These are phyloP conservation scores for Stereocaulon alpinum DNA, from an alignment of 495 filamentous ascomycete species.

Conservation along the genomic window DNA sequence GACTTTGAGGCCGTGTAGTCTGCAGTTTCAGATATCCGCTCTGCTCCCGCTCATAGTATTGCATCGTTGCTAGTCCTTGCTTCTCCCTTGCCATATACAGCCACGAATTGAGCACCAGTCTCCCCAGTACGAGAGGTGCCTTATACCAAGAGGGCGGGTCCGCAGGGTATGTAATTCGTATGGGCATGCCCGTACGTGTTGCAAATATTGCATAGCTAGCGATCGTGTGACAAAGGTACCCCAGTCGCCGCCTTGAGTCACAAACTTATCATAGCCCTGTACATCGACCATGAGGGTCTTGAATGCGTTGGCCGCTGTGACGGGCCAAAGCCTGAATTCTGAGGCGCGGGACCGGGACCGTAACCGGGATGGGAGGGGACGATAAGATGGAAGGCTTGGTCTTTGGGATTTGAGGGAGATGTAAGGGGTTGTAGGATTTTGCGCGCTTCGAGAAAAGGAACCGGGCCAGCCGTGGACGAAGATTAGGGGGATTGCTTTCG, in stretches of 20 bases:
- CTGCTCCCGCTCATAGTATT: slow-evolving; percentile 21
- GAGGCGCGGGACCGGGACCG: slow-evolving; percentile 22
- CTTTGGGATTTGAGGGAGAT: slow-evolving; percentile 6
- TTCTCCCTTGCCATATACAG: slow-evolving; percentile 16
- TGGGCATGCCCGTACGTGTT: slow-evolving; percentile 31
- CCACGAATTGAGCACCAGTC: slow-evolving; percentile 13
- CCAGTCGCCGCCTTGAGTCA: slow-evolving; percentile 32
- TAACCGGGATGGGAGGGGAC: slow-evolving; percentile 26
- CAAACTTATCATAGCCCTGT: slow-evolving; percentile 26
- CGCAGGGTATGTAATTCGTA: slow-evolving; percentile 20
- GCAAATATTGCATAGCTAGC: slow-evolving; percentile 33
- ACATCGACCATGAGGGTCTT: slow-evolving; percentile 27
- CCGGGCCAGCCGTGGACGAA: slow-evolving; percentile 34
- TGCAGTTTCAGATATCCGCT: slow-evolving; percentile 23
- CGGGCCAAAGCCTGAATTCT: slow-evolving; percentile 22
- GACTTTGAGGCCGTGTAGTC: slow-evolving; percentile 27
- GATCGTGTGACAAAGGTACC: slow-evolving; percentile 23
- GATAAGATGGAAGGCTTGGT: slow-evolving; percentile 25
- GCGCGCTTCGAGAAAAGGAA: slow-evolving; percentile 31
- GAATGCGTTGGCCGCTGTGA: slow-evolving; percentile 21
- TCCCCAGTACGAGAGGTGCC: slow-evolving; percentile 14
- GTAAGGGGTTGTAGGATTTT: slow-evolving; percentile 21
- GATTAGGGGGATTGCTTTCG: slow-evolving; percentile 28
- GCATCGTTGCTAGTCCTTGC: slow-evolving; percentile 12
- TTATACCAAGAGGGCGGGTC: slow-evolving; percentile 18